These are phyloP conservation scores for Phylloporus arenicola DNA, from an alignment of 768 basidiomycete species.

Conservation along the genomic window DNA sequence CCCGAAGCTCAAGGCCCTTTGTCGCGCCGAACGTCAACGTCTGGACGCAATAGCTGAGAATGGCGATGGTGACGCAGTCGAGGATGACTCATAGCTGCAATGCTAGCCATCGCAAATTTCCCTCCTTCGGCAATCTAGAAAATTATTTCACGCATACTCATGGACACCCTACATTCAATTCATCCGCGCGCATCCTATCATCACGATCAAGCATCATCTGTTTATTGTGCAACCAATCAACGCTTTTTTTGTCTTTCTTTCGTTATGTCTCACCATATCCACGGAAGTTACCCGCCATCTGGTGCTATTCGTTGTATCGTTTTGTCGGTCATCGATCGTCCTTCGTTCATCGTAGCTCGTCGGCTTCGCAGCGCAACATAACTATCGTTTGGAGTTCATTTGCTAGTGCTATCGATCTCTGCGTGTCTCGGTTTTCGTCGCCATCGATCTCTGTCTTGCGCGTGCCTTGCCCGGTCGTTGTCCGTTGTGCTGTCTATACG, in stretches of 20 bases:
- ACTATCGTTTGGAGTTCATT: conserved; percentile 16
- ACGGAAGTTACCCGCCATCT: too few species aligned
- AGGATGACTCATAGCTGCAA: too few species aligned
- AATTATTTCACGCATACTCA: conserved; percentile 12
- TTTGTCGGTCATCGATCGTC: conserved; percentile 9
- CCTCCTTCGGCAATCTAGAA: conserved; percentile 14
- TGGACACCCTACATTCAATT: conserved; percentile 23
- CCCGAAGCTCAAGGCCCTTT: conserved; percentile 26
- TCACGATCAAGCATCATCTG: conserved; percentile 19
- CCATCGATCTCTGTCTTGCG: conserved; percentile 16
- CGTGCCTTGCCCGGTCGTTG: conserved; percentile 8
- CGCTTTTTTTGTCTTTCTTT: too few species aligned
- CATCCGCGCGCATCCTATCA: conserved; percentile 21
- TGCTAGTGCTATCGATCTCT: conserved; percentile 27
- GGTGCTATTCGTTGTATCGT: too few species aligned
- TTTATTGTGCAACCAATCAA: too few species aligned
- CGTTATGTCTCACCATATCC: too few species aligned
- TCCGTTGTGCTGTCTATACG: conserved; percentile 14
- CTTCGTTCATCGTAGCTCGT: not conserved
- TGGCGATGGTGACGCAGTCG: too few species aligned
- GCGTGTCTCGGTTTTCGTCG: conserved; percentile 10
- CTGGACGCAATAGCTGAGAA: conserved; percentile 5
- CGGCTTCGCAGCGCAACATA: conserved; percentile 13
- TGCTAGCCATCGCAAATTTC: not conserved
- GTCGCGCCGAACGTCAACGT: conserved; percentile 16